phyloP scores from a whole-genome alignment of 139 green algal species.

The Chlamydomonas incerta region DNA sequence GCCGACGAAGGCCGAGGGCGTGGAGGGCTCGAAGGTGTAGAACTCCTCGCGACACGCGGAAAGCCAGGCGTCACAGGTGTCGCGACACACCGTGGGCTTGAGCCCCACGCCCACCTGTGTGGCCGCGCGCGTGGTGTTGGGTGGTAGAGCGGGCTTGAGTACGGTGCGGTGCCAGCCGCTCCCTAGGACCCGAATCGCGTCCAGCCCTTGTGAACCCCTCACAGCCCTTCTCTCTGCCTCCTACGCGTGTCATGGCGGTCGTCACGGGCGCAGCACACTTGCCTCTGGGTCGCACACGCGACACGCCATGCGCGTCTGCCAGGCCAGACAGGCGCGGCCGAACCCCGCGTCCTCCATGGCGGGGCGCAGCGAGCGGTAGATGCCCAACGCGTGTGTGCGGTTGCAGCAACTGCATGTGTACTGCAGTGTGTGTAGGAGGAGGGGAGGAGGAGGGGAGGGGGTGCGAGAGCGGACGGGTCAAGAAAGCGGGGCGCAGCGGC shows the following conservation, averaged over 20 bases:
- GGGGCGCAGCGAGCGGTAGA: neutral
- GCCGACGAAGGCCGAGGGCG: neutral
- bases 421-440: neutral
- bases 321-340: slow-evolving; percentile 3
- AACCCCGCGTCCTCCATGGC: slow-evolving; percentile 8
- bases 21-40: slow-evolving; percentile 29
- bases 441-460: neutral
- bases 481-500: no score
- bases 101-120: slow-evolving; percentile 42
- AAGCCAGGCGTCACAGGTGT: slow-evolving; percentile 31
- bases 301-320: slow-evolving; percentile 31
- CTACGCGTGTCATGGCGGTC: no score
- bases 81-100: slow-evolving; percentile 13
- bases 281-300: slow-evolving; percentile 35
- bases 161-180: no score
- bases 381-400: slow-evolving; percentile 4
- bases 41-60: slow-evolving; percentile 18
- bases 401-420: slow-evolving; percentile 39
- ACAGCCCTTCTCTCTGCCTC: no score
- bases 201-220: no score
- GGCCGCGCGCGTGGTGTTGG: no score
- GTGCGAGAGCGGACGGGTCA: neutral
- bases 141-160: no score
- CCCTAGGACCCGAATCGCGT: no score
- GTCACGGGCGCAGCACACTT: no score